These are phyloP conservation scores for Pythium phragmitis DNA, from an alignment of 352 stramenopile species.

Conservation along the genomic window DNA sequence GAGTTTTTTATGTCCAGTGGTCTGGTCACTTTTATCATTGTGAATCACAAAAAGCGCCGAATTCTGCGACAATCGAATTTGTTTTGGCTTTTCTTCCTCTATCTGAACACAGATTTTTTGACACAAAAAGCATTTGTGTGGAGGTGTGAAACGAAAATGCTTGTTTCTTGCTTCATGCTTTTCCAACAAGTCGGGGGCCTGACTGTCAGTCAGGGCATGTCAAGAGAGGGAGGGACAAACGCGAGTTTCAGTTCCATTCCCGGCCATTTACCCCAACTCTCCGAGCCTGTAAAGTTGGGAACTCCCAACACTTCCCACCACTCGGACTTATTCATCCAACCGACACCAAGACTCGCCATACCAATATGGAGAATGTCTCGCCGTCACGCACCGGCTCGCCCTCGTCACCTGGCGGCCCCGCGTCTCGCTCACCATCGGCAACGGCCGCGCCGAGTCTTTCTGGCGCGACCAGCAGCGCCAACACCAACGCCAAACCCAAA, in stretches of 20 bases:
- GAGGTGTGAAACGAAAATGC: not conserved
- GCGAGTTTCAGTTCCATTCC: not conserved
- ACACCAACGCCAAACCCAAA: not conserved
- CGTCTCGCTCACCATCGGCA: not conserved
- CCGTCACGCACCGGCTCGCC: conserved; percentile 22
- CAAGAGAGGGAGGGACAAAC: not conserved
- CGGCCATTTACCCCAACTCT: too few relatives aligned
- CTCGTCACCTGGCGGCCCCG: conserved; percentile 16
- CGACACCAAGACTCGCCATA: not conserved
- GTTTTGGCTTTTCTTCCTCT: not conserved
- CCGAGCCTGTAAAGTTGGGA: not conserved
- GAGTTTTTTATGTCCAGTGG: not conserved
- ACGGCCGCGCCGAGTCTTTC: conserved; percentile 4
- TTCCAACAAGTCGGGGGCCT: too few relatives aligned
- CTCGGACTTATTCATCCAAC: not conserved
- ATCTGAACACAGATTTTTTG: conserved; percentile 1
- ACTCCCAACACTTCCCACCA: not conserved
- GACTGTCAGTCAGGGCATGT: not conserved
- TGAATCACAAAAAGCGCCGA: not conserved
- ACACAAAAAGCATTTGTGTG: not conserved
- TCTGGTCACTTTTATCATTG: conserved; percentile 1
- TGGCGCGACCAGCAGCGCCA: conserved; percentile 7
- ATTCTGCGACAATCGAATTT: conserved; percentile 5
- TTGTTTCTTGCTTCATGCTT: not conserved
- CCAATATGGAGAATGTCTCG: conserved; percentile 2